These are phyloP conservation scores for Anethum foeniculum DNA, from an alignment of 140 eudicot genomes.

Conservation along the genomic window DNA sequence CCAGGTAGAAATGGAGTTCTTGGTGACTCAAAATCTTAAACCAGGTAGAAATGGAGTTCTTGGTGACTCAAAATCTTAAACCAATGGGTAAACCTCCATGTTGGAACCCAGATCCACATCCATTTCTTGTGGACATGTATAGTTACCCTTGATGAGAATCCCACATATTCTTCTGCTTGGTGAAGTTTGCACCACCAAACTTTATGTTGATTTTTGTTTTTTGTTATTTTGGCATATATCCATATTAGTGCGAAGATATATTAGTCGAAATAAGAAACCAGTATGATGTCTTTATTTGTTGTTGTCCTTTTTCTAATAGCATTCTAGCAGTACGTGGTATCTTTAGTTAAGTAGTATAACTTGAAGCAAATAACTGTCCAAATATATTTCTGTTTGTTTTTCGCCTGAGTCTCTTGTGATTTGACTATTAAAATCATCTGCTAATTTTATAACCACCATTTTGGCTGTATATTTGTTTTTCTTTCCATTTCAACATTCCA, in stretches of 20 bases:
- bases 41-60: background rate
- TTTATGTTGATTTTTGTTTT: background rate
- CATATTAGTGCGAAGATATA: background rate
- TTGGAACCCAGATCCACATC: background rate
- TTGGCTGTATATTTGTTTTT: background rate
- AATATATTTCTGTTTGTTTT: background rate
- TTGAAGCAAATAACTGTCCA: background rate
- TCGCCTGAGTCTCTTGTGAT: background rate
- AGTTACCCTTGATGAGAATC: background rate
- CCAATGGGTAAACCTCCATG: background rate
- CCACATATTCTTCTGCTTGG: background rate
- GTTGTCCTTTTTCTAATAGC: background rate
- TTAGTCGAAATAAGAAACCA: background rate
- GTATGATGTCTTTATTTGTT: background rate
- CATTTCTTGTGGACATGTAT: background rate
- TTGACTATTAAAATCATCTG: background rate
- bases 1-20: background rate
- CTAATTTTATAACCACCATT: background rate
- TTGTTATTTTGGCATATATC: background rate
- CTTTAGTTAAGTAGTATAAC: background rate
- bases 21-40: background rate
- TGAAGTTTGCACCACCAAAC: background rate
- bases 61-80: background rate
- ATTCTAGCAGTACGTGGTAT: background rate
- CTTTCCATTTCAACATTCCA: background rate